phyloP scores from a whole-genome alignment of 495 filamentous ascomycete species.

The Penicillium bialowiezense region DNA sequence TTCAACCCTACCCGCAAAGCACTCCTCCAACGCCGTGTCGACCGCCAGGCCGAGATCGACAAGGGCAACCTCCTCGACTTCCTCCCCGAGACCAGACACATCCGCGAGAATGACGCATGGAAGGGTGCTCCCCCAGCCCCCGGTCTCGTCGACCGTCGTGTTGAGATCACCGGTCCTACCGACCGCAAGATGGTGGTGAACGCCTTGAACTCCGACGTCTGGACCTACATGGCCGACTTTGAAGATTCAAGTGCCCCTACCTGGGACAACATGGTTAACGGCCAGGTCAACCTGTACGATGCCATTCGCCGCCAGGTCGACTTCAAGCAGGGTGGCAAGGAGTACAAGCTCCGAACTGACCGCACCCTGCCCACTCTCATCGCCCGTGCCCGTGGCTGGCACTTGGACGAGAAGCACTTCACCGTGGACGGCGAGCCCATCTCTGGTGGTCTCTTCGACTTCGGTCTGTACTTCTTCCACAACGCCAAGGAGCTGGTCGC shows the following conservation, averaged over 20 bases:
- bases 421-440: conserved; percentile 95
- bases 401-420: conserved; percentile 98
- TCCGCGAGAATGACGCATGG: conserved; percentile 93
- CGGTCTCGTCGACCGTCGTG: conserved; percentile 87
- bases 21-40: conserved; percentile 78
- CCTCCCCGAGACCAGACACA: conserved; percentile 91
- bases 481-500: conserved; percentile 88
- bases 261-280: conserved; percentile 99
- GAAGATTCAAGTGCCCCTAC: conserved; percentile 97
- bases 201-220: conserved; percentile 93
- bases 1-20: conserved; percentile 91
- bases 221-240: conserved; percentile 99
- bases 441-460: conserved; percentile 91
- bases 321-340: conserved; percentile 92
- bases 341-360: conserved; percentile 95
- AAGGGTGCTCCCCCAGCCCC: conserved; percentile 91
- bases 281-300: conserved; percentile 97
- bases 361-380: conserved; percentile 76
- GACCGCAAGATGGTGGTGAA: conserved; percentile 99
- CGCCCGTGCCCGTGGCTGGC: conserved; percentile 86
- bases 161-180: conserved; percentile 98
- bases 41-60: conserved; percentile 93
- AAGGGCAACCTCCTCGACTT: conserved; percentile 90
- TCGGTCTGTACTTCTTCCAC: conserved; percentile 99
- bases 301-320: conserved; percentile 92